Evolutionary conservation across 352 stramenopile genomes (phyloP), one percentile per base, ranked within the genome.

Genomic region (Ophiocytium majus): DNA sequence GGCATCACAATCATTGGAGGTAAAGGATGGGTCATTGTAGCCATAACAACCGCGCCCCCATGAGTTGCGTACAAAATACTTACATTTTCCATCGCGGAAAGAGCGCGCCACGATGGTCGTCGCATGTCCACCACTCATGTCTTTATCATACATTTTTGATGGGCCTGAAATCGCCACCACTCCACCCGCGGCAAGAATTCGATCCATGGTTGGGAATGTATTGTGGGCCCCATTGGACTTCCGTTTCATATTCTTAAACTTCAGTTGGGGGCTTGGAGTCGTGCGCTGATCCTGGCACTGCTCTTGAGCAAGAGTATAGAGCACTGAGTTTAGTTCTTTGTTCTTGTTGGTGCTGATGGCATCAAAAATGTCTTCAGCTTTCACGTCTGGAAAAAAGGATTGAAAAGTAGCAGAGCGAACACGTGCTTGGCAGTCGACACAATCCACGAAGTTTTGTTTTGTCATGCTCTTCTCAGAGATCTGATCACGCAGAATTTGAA

Each of bases 151-250:
- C n/a, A n/a, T n/a, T n/a, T n/a, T n/a, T n/a, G n/a, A n/a, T n/a
- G n/a, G n/a, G n/a, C n/a, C n/a, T n/a, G n/a, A n/a, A n/a, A n/a
- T n/a, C n/a, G n/a, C n/a, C n/a, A n/a, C n/a, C n/a, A n/a, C 57
- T 71, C 57, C 57, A 28, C 57, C 57, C 28, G 23, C 28, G 57
- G 57, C 57, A 28, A 71, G 57, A 71, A 71, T 71, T 23, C 57
- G 57, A 71, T 71, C 57, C 23, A 71, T 71, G 19, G 57, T 71
- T 23, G 57, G 57, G 57, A 71, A 71, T 23, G 57, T 71, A 28
- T 71, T 71, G 57, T 71, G 57, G 57, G 57, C 57, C 19, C 57
- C 57, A 28, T 71, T 71, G 57, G 23, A 23, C 19, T 23, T 28
- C 57, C 28, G 23, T 23, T 23, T 23, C 57, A 71, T 71, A 23